Base-by-base conservation (phyloP, 164 flowering plant genomes). In the Stephania yunnanensis region DNA sequence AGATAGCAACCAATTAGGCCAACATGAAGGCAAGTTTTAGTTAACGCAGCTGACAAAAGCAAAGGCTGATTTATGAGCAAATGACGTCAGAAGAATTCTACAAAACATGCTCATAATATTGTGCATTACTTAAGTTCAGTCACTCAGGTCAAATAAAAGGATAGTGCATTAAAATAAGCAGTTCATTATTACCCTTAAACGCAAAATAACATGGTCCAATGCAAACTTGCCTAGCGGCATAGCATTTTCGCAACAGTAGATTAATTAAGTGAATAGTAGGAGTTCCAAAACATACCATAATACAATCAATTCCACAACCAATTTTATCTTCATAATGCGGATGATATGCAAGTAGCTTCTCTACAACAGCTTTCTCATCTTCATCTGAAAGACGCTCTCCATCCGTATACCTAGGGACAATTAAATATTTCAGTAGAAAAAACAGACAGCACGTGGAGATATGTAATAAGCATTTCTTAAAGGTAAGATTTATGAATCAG, bases 281-380 rank as follows among this genome's bases (percentile, higher is more conserved):
- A 64, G 10, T 36, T 31, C 29, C 17, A 68, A 71, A 52, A 46
- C 79, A 81, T 58, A 95, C 97, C 97, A 92, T 90, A 45, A 95
- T 87, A 46, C 82, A 86, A 79, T 91, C 89, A 68, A 91, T 84
- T 50, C 97, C 98, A 67, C 90, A 89, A 65, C 97, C 98, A 84
- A 95, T 88, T 87, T 95, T 95, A 87, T 90, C 98, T 78, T 87
- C 92, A 36, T 89, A 82, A 81, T 85, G 89, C 15, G 94, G 97
- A 83, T 95, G 97, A 84, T 88, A 83, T n/a, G 85, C 85, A 74
- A 93, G 95, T 83, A 95, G 93, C 86, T 83, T 91, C 73, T 91
- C 91, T 30, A 87, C 77, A 71, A 92, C 91, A 46, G 75, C 81
- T 85, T 83, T 87, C 87, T 95, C 95, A 78, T 93, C 95, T 79